Evolutionary conservation across 148 eudicot genomes (phyloP).

Genomic region (Camellia lanceoleosa): DNA sequence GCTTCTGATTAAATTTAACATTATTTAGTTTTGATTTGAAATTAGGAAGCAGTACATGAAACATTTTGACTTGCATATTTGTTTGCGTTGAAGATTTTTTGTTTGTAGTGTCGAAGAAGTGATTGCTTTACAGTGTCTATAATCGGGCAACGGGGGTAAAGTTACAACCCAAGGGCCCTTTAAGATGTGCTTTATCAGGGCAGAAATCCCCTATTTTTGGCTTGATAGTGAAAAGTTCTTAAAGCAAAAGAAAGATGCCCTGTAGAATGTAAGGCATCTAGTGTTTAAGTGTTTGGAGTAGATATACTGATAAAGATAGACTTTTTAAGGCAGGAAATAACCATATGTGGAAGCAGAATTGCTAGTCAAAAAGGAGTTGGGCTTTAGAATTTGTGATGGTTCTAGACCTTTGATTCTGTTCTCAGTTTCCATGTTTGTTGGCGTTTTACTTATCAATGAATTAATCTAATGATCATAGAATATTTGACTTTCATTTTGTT

Average conservation of each 20-base stretch:
- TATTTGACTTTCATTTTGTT: background rate
- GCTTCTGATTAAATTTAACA: background rate
- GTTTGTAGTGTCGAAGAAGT: background rate
- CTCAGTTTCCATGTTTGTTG: constrained; percentile 3
- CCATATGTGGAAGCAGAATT: background rate
- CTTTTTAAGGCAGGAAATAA: background rate
- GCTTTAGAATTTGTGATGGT: background rate
- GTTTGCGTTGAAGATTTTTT: background rate
- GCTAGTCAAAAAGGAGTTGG: background rate
- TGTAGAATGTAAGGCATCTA: background rate
- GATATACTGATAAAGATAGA: background rate
- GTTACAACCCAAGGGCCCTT: background rate
- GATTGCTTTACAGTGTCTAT: background rate
- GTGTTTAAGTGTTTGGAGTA: background rate
- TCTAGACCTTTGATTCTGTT: background rate
- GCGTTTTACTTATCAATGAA: background rate
- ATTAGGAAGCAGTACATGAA: background rate
- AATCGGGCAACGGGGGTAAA: background rate
- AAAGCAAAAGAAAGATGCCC: background rate
- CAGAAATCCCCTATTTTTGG: background rate
- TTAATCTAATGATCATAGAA: background rate
- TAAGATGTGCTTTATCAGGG: constrained; percentile 3
- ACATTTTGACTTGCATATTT: background rate
- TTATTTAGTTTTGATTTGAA: background rate
- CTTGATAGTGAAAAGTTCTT: background rate